Evolutionary conservation across 805 yeast species (phyloP).

Genomic region (Candida ponderosae): DNA sequence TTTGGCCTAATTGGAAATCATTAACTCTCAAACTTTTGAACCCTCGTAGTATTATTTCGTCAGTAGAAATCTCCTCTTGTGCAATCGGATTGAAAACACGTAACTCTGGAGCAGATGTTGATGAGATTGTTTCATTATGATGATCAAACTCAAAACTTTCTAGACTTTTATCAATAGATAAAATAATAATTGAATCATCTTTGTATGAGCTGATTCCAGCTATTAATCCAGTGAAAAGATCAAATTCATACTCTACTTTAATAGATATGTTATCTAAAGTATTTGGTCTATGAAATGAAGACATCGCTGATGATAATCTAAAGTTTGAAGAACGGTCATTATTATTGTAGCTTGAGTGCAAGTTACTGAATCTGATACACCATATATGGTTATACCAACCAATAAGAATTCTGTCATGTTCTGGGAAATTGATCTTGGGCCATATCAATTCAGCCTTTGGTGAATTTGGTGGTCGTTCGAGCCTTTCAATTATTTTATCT

Average conservation of each 20-base stretch:
- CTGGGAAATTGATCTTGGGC: slow-evolving; percentile 69
- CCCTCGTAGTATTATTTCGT: slow-evolving; percentile 62
- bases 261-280: slow-evolving; percentile 37
- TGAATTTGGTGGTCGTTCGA: slow-evolving; percentile 48
- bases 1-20: slow-evolving; percentile 65
- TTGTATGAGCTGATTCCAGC: slow-evolving; percentile 75
- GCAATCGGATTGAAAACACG: slow-evolving; percentile 55
- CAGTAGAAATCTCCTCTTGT: slow-evolving; percentile 71
- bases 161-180: slow-evolving; percentile 39
- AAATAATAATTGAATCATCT: slow-evolving; percentile 59
- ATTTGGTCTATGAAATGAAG: slow-evolving; percentile 40
- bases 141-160: slow-evolving; percentile 4
- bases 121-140: slow-evolving; percentile 9
- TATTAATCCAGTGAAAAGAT: slow-evolving; percentile 33
- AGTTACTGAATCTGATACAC: slow-evolving; percentile 43
- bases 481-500: slow-evolving; percentile 37
- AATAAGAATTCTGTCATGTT: slow-evolving; percentile 55
- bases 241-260: slow-evolving; percentile 30
- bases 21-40: slow-evolving; percentile 60
- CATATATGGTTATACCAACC: slow-evolving; percentile 84
- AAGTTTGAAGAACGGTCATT: slow-evolving; percentile 2
- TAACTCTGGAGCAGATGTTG: slow-evolving; percentile 62
- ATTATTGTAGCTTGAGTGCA: neutral
- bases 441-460: slow-evolving; percentile 73
- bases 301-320: slow-evolving; percentile 31